A percentile compares a stretch with the other conserved stretches of the same genome.
Conservation (phyloP, 805 yeast species). For the Clavispora carvajalis region DNA sequence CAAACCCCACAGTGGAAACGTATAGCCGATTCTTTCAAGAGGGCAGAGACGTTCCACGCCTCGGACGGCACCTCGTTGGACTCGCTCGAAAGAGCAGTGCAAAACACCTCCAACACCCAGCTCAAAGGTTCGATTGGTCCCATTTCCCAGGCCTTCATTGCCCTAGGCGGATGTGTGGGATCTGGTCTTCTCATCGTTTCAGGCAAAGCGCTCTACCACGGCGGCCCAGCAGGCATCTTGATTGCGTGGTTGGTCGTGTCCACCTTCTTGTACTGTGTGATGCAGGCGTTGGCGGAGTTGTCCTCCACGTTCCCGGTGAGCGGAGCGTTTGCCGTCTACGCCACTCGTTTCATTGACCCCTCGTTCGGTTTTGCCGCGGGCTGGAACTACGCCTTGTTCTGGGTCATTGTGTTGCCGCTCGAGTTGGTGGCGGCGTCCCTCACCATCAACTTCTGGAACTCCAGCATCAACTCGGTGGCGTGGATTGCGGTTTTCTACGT, state of each 20-base stretch:
- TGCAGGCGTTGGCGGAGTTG: slow-evolving; percentile 39
- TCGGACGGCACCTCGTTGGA: slow-evolving; percentile 5
- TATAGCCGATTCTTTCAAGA: slow-evolving; percentile 12
- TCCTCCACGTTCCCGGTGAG: slow-evolving; percentile 35
- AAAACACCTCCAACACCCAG: slow-evolving; percentile 8
- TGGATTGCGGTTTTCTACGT: slow-evolving; percentile 39
- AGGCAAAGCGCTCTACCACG: slow-evolving; percentile 31
- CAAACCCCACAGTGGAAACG: slow-evolving; percentile 4
- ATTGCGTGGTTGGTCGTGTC: slow-evolving; percentile 40
- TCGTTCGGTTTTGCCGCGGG: slow-evolving; percentile 44
- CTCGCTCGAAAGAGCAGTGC: slow-evolving; percentile 13
- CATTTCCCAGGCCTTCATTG: slow-evolving; percentile 24
- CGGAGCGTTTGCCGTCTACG: slow-evolving; percentile 39
- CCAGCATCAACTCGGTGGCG: slow-evolving; percentile 34
- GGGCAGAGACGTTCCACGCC: slow-evolving; percentile 4
- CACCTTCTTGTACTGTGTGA: slow-evolving; percentile 35
- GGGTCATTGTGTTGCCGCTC: slow-evolving; percentile 40
- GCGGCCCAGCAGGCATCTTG: slow-evolving; percentile 32
- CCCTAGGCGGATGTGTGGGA: slow-evolving; percentile 40
- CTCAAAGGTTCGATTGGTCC: slow-evolving; percentile 13
- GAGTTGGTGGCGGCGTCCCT: slow-evolving; percentile 40
- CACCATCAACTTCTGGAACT: slow-evolving; percentile 37
- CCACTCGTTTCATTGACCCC: slow-evolving; percentile 38
- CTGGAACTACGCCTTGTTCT: slow-evolving; percentile 40
- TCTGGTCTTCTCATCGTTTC: slow-evolving; percentile 37